phyloP scores from a whole-genome alignment of 345 rosid species.

The Pelargonium nanum region DNA sequence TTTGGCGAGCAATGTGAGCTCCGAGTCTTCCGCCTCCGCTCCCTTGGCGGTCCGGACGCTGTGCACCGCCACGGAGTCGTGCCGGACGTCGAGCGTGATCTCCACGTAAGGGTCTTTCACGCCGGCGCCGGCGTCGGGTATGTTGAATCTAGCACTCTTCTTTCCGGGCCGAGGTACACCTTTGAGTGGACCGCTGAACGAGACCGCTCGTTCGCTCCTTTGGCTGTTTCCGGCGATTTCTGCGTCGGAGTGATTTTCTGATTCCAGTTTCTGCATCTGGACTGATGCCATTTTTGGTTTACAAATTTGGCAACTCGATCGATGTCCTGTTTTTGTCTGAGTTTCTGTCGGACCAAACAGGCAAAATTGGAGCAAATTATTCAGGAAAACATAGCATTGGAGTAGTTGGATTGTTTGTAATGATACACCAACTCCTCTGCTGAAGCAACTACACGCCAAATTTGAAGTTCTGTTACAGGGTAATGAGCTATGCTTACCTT shows the following conservation, averaged over 20 bases:
- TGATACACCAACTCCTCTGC: too few relatives aligned
- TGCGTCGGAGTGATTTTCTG: constrained; percentile 29
- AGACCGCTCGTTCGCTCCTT: constrained; percentile 27
- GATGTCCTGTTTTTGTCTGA: background rate
- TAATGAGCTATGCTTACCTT: too few relatives aligned
- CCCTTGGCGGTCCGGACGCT: constrained; percentile 23
- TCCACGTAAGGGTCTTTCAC: constrained; percentile 36
- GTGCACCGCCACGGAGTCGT: constrained; percentile 36
- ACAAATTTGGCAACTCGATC: background rate
- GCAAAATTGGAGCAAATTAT: background rate
- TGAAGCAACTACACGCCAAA: too few relatives aligned
- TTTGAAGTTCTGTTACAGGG: too few relatives aligned
- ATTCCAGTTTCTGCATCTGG: constrained; percentile 18
- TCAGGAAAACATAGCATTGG: background rate
- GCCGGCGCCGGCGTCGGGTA: constrained; percentile 8
- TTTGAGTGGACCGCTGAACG: constrained; percentile 26
- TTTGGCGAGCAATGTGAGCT: constrained; percentile 29
- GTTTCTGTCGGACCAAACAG: background rate
- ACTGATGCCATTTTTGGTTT: background rate
- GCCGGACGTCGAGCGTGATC: constrained; percentile 42
- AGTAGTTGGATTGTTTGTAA: background rate
- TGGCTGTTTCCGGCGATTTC: constrained; percentile 25
- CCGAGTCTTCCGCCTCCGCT: constrained; percentile 26
- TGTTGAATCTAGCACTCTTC: constrained; percentile 28
- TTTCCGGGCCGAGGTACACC: constrained; percentile 25